These are phyloP conservation scores for Ambrosia hybrid DNA, from an alignment of 140 eudicot species.

Conservation along the genomic window DNA sequence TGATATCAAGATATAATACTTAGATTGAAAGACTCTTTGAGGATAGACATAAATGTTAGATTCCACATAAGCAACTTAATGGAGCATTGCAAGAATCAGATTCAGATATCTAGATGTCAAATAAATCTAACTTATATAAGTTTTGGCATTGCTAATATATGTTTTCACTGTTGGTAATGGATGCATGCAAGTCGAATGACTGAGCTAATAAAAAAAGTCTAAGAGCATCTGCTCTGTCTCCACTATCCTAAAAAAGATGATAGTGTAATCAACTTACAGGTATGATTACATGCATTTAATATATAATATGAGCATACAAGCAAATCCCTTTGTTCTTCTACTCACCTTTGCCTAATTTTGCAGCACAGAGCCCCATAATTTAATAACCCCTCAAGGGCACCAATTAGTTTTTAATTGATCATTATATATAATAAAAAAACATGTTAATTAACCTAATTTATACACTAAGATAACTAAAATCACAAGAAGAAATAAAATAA, in stretches of 20 bases:
- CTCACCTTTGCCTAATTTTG: neutral
- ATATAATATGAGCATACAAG: neutral
- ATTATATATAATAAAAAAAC: neutral
- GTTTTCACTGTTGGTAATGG: neutral
- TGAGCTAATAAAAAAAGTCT: neutral
- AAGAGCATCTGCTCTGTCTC: neutral
- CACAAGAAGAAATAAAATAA: neutral
- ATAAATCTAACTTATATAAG: neutral
- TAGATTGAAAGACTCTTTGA: neutral
- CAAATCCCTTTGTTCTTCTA: neutral
- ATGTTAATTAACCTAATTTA: neutral
- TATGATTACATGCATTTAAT: neutral
- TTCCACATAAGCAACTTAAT: too few relatives aligned
- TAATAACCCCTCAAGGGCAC: neutral
- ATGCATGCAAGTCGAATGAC: neutral
- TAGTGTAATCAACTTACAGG: too few relatives aligned
- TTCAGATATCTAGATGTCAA: neutral
- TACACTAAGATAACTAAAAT: neutral
- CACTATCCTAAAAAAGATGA: neutral
- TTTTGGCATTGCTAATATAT: neutral
- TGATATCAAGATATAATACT: neutral
- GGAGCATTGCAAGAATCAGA: too few relatives aligned
- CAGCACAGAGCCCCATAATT: neutral
- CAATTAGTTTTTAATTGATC: neutral
- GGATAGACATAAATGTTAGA: too few relatives aligned